These are phyloP conservation scores for Phytophthora fragariae DNA, from an alignment of 352 stramenopile genomes.

Conservation along the genomic window DNA sequence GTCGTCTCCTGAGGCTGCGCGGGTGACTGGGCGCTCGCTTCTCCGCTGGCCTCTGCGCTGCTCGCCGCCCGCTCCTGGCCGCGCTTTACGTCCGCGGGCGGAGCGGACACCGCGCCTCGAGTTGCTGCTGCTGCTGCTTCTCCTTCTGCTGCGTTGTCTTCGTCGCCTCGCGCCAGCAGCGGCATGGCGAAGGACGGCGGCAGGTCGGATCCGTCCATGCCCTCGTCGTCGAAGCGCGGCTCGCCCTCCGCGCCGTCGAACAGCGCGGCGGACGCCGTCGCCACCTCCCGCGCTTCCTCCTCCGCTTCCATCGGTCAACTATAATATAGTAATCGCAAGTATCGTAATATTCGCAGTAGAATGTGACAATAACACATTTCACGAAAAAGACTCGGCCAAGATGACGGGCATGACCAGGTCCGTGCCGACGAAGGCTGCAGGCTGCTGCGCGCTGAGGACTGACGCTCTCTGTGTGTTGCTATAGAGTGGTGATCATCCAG, in stretches of 20 bases:
- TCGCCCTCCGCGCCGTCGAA: conserved; percentile 53
- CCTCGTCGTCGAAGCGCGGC: conserved; percentile 62
- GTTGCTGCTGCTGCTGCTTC: neutral
- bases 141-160: conserved; percentile 24
- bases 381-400: neutral
- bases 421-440: neutral
- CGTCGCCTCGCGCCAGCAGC: conserved; percentile 37
- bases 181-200: conserved; percentile 57
- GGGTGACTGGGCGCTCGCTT: neutral
- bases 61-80: neutral
- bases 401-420: conserved; percentile 85
- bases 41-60: neutral
- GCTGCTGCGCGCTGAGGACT: neutral
- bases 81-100: no score
- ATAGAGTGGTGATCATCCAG: conserved; percentile 85
- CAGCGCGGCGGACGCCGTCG: conserved; percentile 54
- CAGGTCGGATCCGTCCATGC: conserved; percentile 55
- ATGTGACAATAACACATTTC: conserved; percentile 10
- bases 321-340: neutral
- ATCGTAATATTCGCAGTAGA: conserved; percentile 9
- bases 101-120: no score
- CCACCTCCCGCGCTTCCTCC: conserved; percentile 61
- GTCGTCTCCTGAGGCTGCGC: neutral
- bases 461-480: neutral
- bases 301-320: conserved; percentile 32